Percentiles rank a stretch among this genome's conserved stretches.
Conservation (phyloP, 164 flowering plant species). For the Vitis cinerea region DNA sequence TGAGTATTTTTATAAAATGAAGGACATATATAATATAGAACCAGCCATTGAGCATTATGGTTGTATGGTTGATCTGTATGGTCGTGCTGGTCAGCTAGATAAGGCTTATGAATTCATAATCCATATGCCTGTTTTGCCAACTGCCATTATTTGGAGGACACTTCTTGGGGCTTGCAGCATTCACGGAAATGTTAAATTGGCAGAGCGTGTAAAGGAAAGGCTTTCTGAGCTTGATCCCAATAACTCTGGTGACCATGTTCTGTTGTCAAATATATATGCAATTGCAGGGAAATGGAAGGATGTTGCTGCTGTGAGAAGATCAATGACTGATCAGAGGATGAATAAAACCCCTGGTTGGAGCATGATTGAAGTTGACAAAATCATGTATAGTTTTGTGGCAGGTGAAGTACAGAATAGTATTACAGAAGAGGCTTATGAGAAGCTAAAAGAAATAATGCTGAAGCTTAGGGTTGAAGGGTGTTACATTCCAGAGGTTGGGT, state of each 20-base stretch:
- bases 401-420: slow-evolving; percentile 37
- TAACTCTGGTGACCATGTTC: slow-evolving; percentile 54
- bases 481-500: slow-evolving; percentile 47
- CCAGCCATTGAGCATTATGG: slow-evolving; percentile 73
- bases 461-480: slow-evolving; percentile 49
- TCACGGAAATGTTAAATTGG: slow-evolving; percentile 52
- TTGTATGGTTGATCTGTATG: slow-evolving; percentile 73
- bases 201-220: slow-evolving; percentile 42
- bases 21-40: slow-evolving; percentile 35
- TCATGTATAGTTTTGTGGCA: slow-evolving; percentile 51
- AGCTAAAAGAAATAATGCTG: slow-evolving; percentile 53
- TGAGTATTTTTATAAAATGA: slow-evolving; percentile 46
- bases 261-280: slow-evolving; percentile 66
- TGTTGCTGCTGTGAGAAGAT: slow-evolving; percentile 51
- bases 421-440: slow-evolving; percentile 43
- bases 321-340: slow-evolving; percentile 44
- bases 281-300: slow-evolving; percentile 65
- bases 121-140: slow-evolving; percentile 55
- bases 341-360: slow-evolving; percentile 77
- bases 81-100: slow-evolving; percentile 56
- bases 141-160: slow-evolving; percentile 63
- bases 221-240: slow-evolving; percentile 58
- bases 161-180: slow-evolving; percentile 80
- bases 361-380: slow-evolving; percentile 62
- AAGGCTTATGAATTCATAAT: slow-evolving; percentile 50